These are phyloP conservation scores for Striga hermonthica DNA, from an alignment of 305 asterid genomes.

Conservation along the genomic window DNA sequence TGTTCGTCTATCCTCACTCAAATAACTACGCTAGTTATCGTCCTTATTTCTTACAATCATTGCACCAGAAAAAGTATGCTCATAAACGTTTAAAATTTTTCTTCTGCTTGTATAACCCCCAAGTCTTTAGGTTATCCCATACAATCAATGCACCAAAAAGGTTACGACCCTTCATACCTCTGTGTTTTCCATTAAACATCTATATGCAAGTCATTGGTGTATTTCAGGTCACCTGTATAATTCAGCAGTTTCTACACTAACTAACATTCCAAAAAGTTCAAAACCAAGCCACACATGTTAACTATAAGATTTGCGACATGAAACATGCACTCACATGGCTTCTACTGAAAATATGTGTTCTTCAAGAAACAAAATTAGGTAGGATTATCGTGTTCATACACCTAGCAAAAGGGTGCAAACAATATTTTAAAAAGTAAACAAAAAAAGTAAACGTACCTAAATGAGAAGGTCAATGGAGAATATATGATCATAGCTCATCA, in stretches of 20 bases:
- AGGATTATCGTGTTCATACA: not conserved
- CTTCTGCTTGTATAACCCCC: too few relatives aligned
- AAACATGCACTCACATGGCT: not conserved
- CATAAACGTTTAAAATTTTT: too few relatives aligned
- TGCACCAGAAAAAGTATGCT: too few relatives aligned
- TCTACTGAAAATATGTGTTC: not conserved
- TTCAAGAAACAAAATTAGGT: constrained; percentile 6
- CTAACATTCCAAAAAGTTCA: not conserved
- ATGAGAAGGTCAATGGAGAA: constrained; percentile 14
- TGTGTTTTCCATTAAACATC: too few relatives aligned
- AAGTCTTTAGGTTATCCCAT: too few relatives aligned
- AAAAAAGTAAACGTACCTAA: constrained; percentile 18
- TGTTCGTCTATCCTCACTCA: not conserved
- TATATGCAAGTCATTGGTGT: not conserved
- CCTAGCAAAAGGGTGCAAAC: constrained; percentile 4
- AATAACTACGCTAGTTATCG: not conserved
- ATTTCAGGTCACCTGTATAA: not conserved
- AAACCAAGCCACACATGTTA: not conserved
- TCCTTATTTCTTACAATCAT: too few relatives aligned
- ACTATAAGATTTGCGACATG: not conserved
- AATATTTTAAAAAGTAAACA: not conserved
- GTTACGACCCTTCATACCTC: too few relatives aligned
- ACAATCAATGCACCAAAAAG: too few relatives aligned
- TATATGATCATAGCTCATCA: not conserved
- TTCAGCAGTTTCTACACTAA: not conserved